A percentile compares a stretch with the other conserved stretches of the same genome.
These are phyloP conservation scores for Quillaja saponaria DNA, from an alignment of 306 rosid genomes.

Conservation along the genomic window DNA sequence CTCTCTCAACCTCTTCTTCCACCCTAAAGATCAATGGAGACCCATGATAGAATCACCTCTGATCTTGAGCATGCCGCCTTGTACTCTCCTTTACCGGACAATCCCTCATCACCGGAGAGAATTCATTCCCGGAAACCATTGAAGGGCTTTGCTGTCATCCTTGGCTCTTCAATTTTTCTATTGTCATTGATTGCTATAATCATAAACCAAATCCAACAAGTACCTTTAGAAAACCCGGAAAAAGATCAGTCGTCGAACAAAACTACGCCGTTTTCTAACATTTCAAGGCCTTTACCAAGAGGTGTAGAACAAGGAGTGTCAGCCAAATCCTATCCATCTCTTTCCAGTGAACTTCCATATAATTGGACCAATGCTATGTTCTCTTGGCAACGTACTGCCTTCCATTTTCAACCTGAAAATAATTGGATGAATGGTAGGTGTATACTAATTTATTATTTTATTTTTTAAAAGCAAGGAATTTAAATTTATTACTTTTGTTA, in stretches of 20 bases:
- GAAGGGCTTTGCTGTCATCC: slow-evolving; percentile 30
- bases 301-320: slow-evolving; percentile 73
- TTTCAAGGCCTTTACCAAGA: slow-evolving; percentile 34
- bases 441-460: not conserved
- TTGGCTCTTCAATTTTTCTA: slow-evolving; percentile 42
- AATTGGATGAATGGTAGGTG: slow-evolving; percentile 91
- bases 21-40: slow-evolving; percentile 27
- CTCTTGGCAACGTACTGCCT: slow-evolving; percentile 84
- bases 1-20: not conserved
- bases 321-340: slow-evolving; percentile 57
- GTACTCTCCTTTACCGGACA: slow-evolving; percentile 44
- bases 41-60: not conserved
- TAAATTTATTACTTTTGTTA: not conserved
- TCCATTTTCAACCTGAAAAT: slow-evolving; percentile 67
- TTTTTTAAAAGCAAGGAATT: too few species aligned
- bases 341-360: slow-evolving; percentile 31
- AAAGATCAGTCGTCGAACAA: not conserved
- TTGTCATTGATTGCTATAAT: slow-evolving; percentile 46
- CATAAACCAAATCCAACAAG: slow-evolving; percentile 24
- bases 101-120: too few species aligned
- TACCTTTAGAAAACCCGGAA: not conserved
- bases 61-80: slow-evolving; percentile 28
- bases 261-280: slow-evolving; percentile 11
- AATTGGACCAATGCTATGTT: slow-evolving; percentile 88
- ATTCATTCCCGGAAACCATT: too few species aligned